Conservation (phyloP, 2,329 filamentous ascomycete genomes). For the Diaporthe eres region DNA sequence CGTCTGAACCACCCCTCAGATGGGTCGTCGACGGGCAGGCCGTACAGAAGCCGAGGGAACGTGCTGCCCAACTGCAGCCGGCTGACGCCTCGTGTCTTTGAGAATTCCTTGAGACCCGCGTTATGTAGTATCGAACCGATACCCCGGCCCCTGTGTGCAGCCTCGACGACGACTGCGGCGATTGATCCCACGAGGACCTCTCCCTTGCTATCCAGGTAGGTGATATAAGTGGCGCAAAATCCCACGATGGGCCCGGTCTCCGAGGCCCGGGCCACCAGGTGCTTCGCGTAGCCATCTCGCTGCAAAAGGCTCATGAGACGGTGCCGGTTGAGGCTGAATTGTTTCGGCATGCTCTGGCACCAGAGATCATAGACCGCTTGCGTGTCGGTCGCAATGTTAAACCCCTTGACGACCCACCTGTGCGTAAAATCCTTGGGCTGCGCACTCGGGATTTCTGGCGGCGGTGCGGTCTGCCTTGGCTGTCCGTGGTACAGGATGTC, state of each 20-base stretch:
- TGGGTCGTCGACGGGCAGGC: conserved; percentile 60
- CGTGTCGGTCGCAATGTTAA: conserved; percentile 57
- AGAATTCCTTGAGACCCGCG: conserved; percentile 64
- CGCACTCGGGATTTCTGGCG: conserved; percentile 44
- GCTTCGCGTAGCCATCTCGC: conserved; percentile 69
- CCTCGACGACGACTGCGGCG: conserved; percentile 66
- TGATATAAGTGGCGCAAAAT: conserved; percentile 73
- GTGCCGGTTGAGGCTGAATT: conserved; percentile 61
- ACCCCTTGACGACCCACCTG: conserved; percentile 59
- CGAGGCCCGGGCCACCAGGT: conserved; percentile 69
- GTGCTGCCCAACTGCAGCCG: conserved; percentile 70
- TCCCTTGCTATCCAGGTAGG: conserved; percentile 66
- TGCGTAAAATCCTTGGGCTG: conserved; percentile 51
- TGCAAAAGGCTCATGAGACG: conserved; percentile 63
- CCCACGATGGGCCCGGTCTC: conserved; percentile 61
- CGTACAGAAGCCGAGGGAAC: conserved; percentile 71
- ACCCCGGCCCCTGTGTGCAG: conserved; percentile 62
- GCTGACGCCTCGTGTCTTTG: conserved; percentile 64
- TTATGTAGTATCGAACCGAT: conserved; percentile 68
- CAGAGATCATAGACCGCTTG: conserved; percentile 61
- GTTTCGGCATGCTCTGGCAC: conserved; percentile 59
- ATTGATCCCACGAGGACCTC: conserved; percentile 70
- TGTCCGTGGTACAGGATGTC: conserved; percentile 60
- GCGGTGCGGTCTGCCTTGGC: conserved; percentile 45
- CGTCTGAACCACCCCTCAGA: conserved; percentile 67